These are phyloP conservation scores for Pleurotus ostreatus DNA, from an alignment of 768 basidiomycete species.

Conservation along the genomic window DNA sequence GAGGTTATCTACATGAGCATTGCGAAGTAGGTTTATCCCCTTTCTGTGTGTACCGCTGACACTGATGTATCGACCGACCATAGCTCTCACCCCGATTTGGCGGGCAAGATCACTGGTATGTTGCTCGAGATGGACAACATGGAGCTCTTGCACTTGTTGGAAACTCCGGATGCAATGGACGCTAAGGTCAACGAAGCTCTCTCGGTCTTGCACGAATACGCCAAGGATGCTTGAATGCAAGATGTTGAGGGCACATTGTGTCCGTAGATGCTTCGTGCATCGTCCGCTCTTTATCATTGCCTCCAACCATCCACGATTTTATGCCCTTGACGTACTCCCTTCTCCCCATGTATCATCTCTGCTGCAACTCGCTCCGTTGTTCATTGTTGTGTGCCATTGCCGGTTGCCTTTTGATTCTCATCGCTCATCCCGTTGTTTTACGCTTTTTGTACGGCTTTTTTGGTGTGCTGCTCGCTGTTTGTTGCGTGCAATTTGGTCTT, in stretches of 20 bases:
- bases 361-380: slow-evolving; percentile 24
- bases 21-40: slow-evolving; percentile 53
- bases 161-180: slow-evolving; percentile 76
- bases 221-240: slow-evolving; percentile 34
- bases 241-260: background rate
- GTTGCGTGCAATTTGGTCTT: slow-evolving; percentile 19
- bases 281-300: slow-evolving; percentile 1
- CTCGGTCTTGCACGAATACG: slow-evolving; percentile 81
- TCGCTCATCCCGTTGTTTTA: slow-evolving; percentile 19
- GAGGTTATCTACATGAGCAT: slow-evolving; percentile 96
- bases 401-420: slow-evolving; percentile 30
- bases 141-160: slow-evolving; percentile 88
- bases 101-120: slow-evolving; percentile 99
- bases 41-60: slow-evolving; percentile 2
- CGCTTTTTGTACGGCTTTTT: slow-evolving; percentile 22
- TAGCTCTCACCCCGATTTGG: slow-evolving; percentile 85
- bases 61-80: slow-evolving; percentile 8
- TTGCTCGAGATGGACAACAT: slow-evolving; percentile 97
- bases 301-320: slow-evolving; percentile 29
- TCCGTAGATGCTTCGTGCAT: slow-evolving; percentile 3
- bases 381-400: slow-evolving; percentile 26
- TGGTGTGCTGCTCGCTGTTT: slow-evolving; percentile 32
- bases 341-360: slow-evolving; percentile 6
- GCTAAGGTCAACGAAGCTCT: slow-evolving; percentile 92
- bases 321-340: slow-evolving; percentile 39